Evolutionary conservation across 495 filamentous ascomycete species (phyloP), one percentile per base, ranked within the genome.

Genomic region (Thozetella sp.): DNA sequence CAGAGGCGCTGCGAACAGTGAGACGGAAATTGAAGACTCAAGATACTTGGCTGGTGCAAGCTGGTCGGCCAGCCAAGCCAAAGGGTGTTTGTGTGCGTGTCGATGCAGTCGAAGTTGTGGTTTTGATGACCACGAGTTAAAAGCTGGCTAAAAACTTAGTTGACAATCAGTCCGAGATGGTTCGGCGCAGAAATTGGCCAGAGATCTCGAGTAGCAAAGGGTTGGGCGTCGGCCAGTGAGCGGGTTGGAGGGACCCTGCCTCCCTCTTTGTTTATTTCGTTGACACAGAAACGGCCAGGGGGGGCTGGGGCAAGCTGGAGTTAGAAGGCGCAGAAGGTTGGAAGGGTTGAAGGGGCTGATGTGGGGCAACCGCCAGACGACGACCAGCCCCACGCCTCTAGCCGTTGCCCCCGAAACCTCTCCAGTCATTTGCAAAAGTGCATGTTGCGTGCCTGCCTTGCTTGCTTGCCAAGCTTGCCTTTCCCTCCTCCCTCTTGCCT

Each of bases 41-140:
- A 23, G 22, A 51, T 23, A 37, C 62, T 61, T 53, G 54, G 65
- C 63, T 68, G 68, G 61, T 57, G 1, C 25, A 27, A 51, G 63
- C 61, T 68, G 63, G 65, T 58, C 43, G 62, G 57, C 69, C 67
- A 67, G 67, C 67, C 67, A 62, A 62, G 62, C 45, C 43, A 19
- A 48, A 13, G 30, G 6, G 17, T 6, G 17, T 37, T 37, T 48
- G 10, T 48, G 12, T 48, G 12, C 43, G 43, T 53, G 12, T 53
- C 51, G 15, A 25, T 6, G 51, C 25, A 27, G 52, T 54, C 27
- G 23, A 50, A n/a, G 4, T 25, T 22, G 22, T 4, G n/a, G 22
- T 52, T 12, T 23, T 22, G 25, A 10, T 25, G 52, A 54, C 24
- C n/a, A 54, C 23, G 22, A 67, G 60, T 62, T 62, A 60, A 52